Percentiles rank a stretch among this genome's conserved stretches.
phyloP scores from a whole-genome alignment of 2,329 filamentous ascomycete species.

The Trichoderma lentiforme region DNA sequence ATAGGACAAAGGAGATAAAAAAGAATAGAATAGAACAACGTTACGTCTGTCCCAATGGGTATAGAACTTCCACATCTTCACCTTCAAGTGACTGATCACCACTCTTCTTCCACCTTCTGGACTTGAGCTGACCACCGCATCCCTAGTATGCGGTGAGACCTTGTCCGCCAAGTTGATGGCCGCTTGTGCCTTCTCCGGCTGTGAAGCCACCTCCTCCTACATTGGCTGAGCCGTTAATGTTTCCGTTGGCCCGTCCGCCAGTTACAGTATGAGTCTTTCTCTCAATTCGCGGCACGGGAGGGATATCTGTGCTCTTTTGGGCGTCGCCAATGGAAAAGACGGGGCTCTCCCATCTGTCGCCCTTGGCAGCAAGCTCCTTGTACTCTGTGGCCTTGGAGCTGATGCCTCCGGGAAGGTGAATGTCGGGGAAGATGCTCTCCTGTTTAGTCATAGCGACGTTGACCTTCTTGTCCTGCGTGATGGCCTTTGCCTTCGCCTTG shows the following conservation, averaged over 20 bases:
- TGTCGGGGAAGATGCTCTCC: slow-evolving; percentile 83
- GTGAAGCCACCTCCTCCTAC: slow-evolving; percentile 18
- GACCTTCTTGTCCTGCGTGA: slow-evolving; percentile 64
- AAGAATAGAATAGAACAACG: not conserved
- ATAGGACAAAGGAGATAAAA: not conserved
- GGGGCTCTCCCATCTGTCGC: slow-evolving; percentile 90
- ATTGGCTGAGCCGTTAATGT: slow-evolving; percentile 5
- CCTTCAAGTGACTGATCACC: slow-evolving; percentile 1
- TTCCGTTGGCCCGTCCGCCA: slow-evolving; percentile 11
- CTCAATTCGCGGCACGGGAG: slow-evolving; percentile 51
- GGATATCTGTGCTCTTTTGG: slow-evolving; percentile 68
- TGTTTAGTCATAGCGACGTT: slow-evolving; percentile 60
- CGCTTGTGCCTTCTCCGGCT: not conserved
- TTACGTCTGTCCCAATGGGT: slow-evolving; percentile 20
- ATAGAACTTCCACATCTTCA: slow-evolving; percentile 19
- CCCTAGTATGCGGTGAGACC: slow-evolving; percentile 21
- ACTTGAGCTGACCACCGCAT: slow-evolving; percentile 16
- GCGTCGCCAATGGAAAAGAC: slow-evolving; percentile 86
- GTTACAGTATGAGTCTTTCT: slow-evolving; percentile 39
- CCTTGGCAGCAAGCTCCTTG: slow-evolving; percentile 80
- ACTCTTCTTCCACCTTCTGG: slow-evolving; percentile 3
- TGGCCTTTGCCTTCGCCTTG: slow-evolving; percentile 70
- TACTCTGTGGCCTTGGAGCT: slow-evolving; percentile 93
- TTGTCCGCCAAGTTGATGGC: slow-evolving; percentile 12
- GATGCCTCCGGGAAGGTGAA: slow-evolving; percentile 77